Conservation (phyloP, 345 rosid genomes). For the Pseudoturritis turrita region DNA sequence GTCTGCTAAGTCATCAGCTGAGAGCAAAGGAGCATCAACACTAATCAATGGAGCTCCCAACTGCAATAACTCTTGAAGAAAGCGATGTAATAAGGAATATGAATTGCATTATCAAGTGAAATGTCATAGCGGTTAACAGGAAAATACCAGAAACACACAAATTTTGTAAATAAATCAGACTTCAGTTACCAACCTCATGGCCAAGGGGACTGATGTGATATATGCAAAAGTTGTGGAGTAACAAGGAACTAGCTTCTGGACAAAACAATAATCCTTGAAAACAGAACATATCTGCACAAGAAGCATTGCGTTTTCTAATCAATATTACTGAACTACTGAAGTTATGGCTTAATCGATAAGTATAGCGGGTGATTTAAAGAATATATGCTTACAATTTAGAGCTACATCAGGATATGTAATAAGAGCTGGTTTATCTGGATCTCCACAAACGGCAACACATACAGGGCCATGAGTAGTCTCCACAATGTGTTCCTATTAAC, state of each 20-base stretch:
- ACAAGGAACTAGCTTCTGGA: slow-evolving; percentile 83
- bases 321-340: not conserved
- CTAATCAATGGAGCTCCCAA: slow-evolving; percentile 73
- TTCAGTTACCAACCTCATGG: slow-evolving; percentile 78
- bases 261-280: slow-evolving; percentile 89
- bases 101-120: slow-evolving; percentile 27
- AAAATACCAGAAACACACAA: not conserved
- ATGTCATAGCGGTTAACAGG: not conserved
- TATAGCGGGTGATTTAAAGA: not conserved
- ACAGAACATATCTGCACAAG: slow-evolving; percentile 71
- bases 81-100: slow-evolving; percentile 43
- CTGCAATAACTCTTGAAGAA: slow-evolving; percentile 85
- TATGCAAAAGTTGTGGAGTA: slow-evolving; percentile 92
- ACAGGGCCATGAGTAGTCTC: slow-evolving; percentile 60
- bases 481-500: slow-evolving; percentile 63
- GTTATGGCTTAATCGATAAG: not conserved
- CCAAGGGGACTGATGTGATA: slow-evolving; percentile 97
- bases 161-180: not conserved
- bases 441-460: slow-evolving; percentile 85
- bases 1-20: slow-evolving; percentile 93
- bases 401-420: slow-evolving; percentile 93
- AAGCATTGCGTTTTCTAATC: not conserved
- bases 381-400: slow-evolving; percentile 57
- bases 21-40: slow-evolving; percentile 55
- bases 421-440: slow-evolving; percentile 93